Evolutionary conservation across 208 protist genomes (phyloP), one percentile per base, ranked within the genome.

Genomic region (Acanthamoeba triangularis): DNA sequence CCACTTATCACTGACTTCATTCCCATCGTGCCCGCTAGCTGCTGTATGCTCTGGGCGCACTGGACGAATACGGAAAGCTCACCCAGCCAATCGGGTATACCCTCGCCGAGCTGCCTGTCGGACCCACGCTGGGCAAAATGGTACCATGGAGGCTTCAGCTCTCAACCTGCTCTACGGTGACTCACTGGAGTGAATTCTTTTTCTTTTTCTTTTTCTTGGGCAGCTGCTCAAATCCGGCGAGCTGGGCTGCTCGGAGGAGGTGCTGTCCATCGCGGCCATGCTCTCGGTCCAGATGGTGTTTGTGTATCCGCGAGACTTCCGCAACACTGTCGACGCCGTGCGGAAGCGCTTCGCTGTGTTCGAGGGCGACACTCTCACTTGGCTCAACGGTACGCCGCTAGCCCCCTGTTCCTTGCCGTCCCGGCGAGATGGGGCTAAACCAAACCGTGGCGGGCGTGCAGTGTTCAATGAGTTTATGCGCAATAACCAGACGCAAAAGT

Each of bases 71-170:
- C 33, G 96, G 96, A 0, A 63, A 90, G 82, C 90, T 99, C 3
- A 98, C 98, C 0, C 4, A 25, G 41, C 97, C 96, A 1, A 65
- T 98, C 47, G 98, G 98, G 25, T 65, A 87, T 23, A 93, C 94
- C 8, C 98, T 99, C 96, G 96, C 97, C 4, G 97, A 98, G 69
- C 96, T 99, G 41, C 98, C 98, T 16, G 59, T 98, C 4, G 96
- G 97, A 11, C 98, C 98, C n/a, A 90, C 90, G 35, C 78, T 99
- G 18, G 88, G 97, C 28, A 97, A 97, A 49, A 97, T 97, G 93
- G 91, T 97, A 61, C 35, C 10, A 72, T 54, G 5, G 41, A 47
- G 0, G 41, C 41, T 47, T 47, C 41, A 47, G 41, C 41, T 11
- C 41, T 47, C 11, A 2, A 11, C 30, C 28, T 20, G 6, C 72